These are phyloP conservation scores for Vaccinium macrocarpon DNA, from an alignment of 148 eudicot species.

Conservation along the genomic window DNA sequence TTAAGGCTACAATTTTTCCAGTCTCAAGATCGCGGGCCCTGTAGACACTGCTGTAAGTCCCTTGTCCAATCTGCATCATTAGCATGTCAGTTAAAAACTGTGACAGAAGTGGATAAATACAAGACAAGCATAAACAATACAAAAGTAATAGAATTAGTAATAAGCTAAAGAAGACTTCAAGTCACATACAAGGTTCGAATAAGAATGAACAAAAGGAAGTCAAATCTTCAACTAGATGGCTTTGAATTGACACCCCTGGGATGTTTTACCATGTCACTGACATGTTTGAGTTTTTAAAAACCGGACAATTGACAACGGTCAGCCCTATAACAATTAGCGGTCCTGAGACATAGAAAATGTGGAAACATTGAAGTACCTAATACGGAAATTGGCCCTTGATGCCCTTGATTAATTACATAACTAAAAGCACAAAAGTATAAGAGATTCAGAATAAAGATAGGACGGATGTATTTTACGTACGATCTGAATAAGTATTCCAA, in stretches of 20 bases:
- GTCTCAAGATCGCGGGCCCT: constrained; percentile 61
- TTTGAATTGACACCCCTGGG: neutral
- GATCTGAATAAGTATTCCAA: neutral
- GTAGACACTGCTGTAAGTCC: constrained; percentile 66
- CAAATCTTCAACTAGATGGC: neutral
- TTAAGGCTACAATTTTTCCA: constrained; percentile 56
- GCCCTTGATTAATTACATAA: neutral
- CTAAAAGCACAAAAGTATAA: neutral
- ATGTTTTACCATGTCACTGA: neutral
- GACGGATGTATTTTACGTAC: neutral
- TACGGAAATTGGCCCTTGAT: neutral
- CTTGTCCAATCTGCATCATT: constrained; percentile 64
- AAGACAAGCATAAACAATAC: neutral
- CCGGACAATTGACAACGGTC: neutral
- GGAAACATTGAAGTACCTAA: neutral
- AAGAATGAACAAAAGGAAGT: neutral
- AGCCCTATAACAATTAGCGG: neutral
- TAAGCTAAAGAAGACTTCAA: constrained; percentile 12
- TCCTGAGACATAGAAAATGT: neutral
- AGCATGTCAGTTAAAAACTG: neutral
- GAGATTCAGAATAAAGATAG: neutral
- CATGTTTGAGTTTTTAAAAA: neutral
- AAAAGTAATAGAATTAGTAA: neutral
- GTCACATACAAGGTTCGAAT: neutral
- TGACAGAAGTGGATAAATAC: neutral